Evolutionary conservation across 495 filamentous ascomycete species (phyloP).

Genomic region (Symbiotaphrina buchneri): DNA sequence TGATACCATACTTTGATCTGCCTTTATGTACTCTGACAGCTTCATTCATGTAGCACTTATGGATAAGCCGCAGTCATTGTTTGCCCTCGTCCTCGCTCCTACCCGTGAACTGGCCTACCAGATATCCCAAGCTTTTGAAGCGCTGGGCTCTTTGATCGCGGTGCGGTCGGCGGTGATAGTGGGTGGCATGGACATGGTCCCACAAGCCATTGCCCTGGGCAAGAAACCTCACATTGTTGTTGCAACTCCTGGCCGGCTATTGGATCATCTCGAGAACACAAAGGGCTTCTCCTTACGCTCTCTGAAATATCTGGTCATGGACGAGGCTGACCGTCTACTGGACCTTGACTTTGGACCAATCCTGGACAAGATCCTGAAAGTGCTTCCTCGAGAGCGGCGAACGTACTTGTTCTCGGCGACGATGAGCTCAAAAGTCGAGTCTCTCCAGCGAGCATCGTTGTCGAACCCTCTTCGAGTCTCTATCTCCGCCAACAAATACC

Average conservation of each 20-base stretch:
- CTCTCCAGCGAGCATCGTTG: slow-evolving; percentile 69
- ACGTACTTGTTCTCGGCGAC: slow-evolving; percentile 93
- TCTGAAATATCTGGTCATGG: slow-evolving; percentile 78
- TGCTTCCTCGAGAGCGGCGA: slow-evolving; percentile 53
- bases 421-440: slow-evolving; percentile 80
- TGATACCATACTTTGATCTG: not conserved
- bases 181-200: slow-evolving; percentile 87
- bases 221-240: slow-evolving; percentile 83
- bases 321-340: slow-evolving; percentile 80
- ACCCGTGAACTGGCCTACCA: slow-evolving; percentile 86
- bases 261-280: slow-evolving; percentile 92
- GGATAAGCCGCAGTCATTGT: slow-evolving; percentile 57
- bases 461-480: slow-evolving; percentile 56
- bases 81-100: slow-evolving; percentile 65
- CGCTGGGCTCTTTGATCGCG: slow-evolving; percentile 59
- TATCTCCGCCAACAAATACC: slow-evolving; percentile 56
- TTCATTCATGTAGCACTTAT: slow-evolving; percentile 31
- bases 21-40: not conserved
- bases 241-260: slow-evolving; percentile 71
- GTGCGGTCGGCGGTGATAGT: slow-evolving; percentile 63
- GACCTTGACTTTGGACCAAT: slow-evolving; percentile 90
- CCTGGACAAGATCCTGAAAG: slow-evolving; percentile 79
- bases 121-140: slow-evolving; percentile 66
- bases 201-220: slow-evolving; percentile 67
- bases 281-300: slow-evolving; percentile 71